phyloP scores from a whole-genome alignment of 2,329 filamentous ascomycete genomes.

The Tolypocladium amazonense region DNA sequence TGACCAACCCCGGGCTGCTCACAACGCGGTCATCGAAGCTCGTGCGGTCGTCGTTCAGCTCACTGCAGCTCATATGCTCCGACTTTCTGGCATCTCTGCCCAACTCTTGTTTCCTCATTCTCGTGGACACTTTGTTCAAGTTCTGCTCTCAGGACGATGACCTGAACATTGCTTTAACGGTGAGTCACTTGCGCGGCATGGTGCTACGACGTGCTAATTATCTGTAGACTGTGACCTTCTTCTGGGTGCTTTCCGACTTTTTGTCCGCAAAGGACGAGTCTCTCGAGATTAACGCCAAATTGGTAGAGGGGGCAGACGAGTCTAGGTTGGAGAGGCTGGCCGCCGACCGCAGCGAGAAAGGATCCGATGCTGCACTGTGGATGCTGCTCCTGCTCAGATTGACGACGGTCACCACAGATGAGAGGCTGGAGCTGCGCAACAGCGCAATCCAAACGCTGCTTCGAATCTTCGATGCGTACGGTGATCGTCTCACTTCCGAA shows the following conservation, averaged over 20 bases:
- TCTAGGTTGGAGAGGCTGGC: slow-evolving; percentile 48
- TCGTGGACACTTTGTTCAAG: slow-evolving; percentile 79
- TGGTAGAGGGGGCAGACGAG: slow-evolving; percentile 39
- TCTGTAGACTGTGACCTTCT: slow-evolving; percentile 76
- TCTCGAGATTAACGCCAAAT: slow-evolving; percentile 45
- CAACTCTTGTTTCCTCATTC: slow-evolving; percentile 59
- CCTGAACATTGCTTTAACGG: slow-evolving; percentile 87
- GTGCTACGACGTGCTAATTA: background rate
- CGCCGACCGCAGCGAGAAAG: slow-evolving; percentile 44
- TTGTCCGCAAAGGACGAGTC: slow-evolving; percentile 51
- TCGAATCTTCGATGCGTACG: slow-evolving; percentile 85
- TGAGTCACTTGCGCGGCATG: slow-evolving; percentile 27
- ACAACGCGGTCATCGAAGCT: slow-evolving; percentile 58
- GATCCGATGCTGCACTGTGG: slow-evolving; percentile 65
- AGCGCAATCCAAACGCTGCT: slow-evolving; percentile 86
- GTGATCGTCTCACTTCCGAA: slow-evolving; percentile 64
- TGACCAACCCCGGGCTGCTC: slow-evolving; percentile 23
- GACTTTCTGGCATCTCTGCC: slow-evolving; percentile 75
- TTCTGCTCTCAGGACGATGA: slow-evolving; percentile 88
- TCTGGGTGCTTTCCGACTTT: slow-evolving; percentile 91
- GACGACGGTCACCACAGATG: slow-evolving; percentile 60
- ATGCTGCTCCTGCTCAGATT: slow-evolving; percentile 64
- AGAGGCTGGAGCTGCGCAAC: slow-evolving; percentile 66
- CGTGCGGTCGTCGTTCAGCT: slow-evolving; percentile 78
- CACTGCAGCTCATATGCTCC: slow-evolving; percentile 84